Conservation (phyloP, 352 stramenopile genomes). For the Nothophytophthora sp. region DNA sequence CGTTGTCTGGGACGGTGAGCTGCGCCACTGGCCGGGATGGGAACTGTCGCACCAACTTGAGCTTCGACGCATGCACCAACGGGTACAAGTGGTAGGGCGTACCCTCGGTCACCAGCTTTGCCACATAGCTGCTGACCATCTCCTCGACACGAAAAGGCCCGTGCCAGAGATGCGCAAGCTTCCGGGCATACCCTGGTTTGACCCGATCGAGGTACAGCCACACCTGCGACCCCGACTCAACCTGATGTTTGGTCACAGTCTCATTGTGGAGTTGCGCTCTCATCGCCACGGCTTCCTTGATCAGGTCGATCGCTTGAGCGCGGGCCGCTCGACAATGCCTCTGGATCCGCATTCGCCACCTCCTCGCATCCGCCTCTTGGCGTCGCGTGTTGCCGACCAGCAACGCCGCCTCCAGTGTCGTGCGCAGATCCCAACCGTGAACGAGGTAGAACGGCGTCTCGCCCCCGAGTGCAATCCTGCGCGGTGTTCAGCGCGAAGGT, state of each 20-base stretch:
- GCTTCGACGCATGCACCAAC: too few species aligned
- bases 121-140: too few species aligned
- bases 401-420: slow-evolving; percentile 2
- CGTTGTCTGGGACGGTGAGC: too few species aligned
- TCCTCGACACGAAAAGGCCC: too few species aligned
- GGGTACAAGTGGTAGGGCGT: too few species aligned
- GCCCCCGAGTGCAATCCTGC: background rate
- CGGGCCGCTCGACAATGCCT: background rate
- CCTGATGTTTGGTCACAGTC: too few species aligned
- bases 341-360: slow-evolving; percentile 1
- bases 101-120: too few species aligned
- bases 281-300: background rate
- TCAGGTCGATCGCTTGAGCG: background rate
- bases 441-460: too few species aligned
- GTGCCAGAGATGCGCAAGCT: slow-evolving; percentile 19
- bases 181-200: background rate
- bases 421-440: background rate
- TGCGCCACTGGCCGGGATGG: too few species aligned
- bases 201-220: slow-evolving; percentile 1
- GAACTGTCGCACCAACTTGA: too few species aligned
- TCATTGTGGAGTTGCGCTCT: background rate
- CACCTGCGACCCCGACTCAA: background rate
- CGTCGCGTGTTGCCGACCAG: background rate
- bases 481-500: slow-evolving; percentile 25
- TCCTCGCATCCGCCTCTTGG: background rate